These are phyloP conservation scores for Pseudohalonectria lignicola DNA, from an alignment of 2,329 filamentous ascomycete genomes.

Conservation along the genomic window DNA sequence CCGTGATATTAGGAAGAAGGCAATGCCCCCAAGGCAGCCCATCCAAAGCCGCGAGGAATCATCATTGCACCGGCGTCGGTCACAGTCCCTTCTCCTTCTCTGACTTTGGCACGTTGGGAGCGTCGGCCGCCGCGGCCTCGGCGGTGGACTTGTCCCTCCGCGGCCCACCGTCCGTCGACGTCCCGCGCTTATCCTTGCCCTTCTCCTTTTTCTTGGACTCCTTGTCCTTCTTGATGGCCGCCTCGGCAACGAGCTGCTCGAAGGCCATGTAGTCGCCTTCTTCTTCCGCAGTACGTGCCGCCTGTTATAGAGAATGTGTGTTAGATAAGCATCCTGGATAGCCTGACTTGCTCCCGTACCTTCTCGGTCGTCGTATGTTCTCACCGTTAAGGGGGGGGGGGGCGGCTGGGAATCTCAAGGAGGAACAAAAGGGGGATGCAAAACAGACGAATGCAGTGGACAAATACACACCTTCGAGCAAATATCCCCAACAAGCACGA, in stretches of 20 bases:
- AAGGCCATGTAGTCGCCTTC: slow-evolving; percentile 99
- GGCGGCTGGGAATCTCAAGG: slow-evolving; percentile 1
- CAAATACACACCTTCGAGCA: slow-evolving; percentile 62
- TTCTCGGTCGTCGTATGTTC: too few relatives aligned
- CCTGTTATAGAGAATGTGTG: slow-evolving; percentile 36
- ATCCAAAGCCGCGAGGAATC: too few relatives aligned
- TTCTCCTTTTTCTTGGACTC: slow-evolving; percentile 60
- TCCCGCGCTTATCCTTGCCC: slow-evolving; percentile 28
- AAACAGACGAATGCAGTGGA: neutral
- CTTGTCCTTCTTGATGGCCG: slow-evolving; percentile 88
- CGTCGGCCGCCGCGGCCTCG: slow-evolving; percentile 20
- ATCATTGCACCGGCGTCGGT: too few relatives aligned
- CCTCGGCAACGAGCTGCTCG: slow-evolving; percentile 94
- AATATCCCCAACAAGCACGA: slow-evolving; percentile 81
- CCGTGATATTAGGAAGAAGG: too few relatives aligned
- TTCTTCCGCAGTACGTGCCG: slow-evolving; percentile 82
- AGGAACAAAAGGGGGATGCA: neutral
- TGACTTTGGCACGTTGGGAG: slow-evolving; percentile 24
- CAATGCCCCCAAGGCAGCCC: too few relatives aligned
- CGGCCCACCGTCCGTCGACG: slow-evolving; percentile 6
- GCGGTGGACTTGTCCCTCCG: slow-evolving; percentile 10
- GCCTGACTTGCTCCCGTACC: too few relatives aligned
- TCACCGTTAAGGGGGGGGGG: too few relatives aligned
- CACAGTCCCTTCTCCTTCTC: too few relatives aligned
- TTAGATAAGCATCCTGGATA: too few relatives aligned